Conservation (phyloP, 495 filamentous ascomycete genomes). For the Penicillium chermesinum region DNA sequence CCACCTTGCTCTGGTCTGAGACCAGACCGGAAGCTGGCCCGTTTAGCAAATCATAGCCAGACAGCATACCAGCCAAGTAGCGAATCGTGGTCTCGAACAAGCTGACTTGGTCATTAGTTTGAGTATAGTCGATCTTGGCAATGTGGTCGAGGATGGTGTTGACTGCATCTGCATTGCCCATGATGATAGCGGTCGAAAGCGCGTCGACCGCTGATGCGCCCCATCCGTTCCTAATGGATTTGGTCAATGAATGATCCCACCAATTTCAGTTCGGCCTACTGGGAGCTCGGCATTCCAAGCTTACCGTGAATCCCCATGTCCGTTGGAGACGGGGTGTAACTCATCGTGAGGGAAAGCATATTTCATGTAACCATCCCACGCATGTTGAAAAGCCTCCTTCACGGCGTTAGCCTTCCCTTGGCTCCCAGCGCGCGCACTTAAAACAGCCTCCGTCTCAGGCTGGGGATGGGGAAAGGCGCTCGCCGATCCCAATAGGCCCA, state of each 20-base stretch:
- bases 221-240: constrained; percentile 67
- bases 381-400: constrained; percentile 67
- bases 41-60: constrained; percentile 75
- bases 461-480: constrained; percentile 15
- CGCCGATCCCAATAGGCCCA: constrained; percentile 25
- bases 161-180: constrained; percentile 64
- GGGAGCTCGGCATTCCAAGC: constrained; percentile 10
- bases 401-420: constrained; percentile 56
- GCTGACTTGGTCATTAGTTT: constrained; percentile 54
- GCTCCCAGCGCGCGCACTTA: not conserved
- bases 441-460: constrained; percentile 6
- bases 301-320: constrained; percentile 64
- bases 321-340: constrained; percentile 61
- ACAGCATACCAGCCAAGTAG: constrained; percentile 74
- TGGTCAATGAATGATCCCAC: constrained; percentile 3
- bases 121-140: constrained; percentile 61
- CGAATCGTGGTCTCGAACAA: constrained; percentile 91
- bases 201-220: constrained; percentile 82
- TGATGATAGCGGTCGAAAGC: constrained; percentile 73
- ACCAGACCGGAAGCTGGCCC: constrained; percentile 58
- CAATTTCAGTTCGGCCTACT: not conserved
- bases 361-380: constrained; percentile 77
- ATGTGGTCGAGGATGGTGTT: constrained; percentile 66
- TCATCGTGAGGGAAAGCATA: constrained; percentile 80
- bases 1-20: constrained; percentile 41